Evolutionary conservation across 1,284 basidiomycete species (phyloP).

Genomic region (Cryptococcus wingfieldii): DNA sequence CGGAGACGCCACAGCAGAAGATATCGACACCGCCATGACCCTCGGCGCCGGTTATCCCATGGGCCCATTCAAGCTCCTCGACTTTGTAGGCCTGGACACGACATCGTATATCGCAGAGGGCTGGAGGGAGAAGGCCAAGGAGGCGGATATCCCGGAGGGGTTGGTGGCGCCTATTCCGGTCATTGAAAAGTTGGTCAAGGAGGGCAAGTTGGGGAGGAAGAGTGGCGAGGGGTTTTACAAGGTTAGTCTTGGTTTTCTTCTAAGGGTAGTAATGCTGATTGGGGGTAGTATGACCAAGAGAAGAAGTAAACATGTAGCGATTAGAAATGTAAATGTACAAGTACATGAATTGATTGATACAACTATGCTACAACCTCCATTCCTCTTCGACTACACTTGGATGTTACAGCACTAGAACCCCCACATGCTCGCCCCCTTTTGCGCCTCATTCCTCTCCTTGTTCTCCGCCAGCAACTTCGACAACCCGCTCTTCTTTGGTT

Average conservation of each 20-base stretch:
- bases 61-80: constrained; percentile 56
- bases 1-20: constrained; percentile 56
- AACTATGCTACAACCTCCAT: not conserved
- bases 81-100: constrained; percentile 55
- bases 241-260: constrained; percentile 22
- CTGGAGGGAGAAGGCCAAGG: constrained; percentile 53
- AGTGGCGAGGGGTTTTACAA: constrained; percentile 50
- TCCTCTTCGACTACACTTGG: no score
- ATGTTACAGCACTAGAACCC: constrained; percentile 15
- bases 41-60: constrained; percentile 54
- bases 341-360: not conserved
- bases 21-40: constrained; percentile 60
- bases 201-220: constrained; percentile 57
- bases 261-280: not conserved
- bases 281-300: constrained; percentile 7
- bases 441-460: constrained; percentile 30
- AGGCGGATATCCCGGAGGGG: constrained; percentile 49
- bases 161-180: constrained; percentile 51
- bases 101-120: constrained; percentile 54
- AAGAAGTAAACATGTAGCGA: constrained; percentile 3
- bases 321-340: not conserved
- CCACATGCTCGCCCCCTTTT: constrained; percentile 25
- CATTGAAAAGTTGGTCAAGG: constrained; percentile 53
- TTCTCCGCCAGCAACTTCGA: constrained; percentile 46
- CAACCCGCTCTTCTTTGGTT: constrained; percentile 43